These are phyloP conservation scores for Zelonia costaricensis DNA, from an alignment of 208 protist species.

Conservation along the genomic window DNA sequence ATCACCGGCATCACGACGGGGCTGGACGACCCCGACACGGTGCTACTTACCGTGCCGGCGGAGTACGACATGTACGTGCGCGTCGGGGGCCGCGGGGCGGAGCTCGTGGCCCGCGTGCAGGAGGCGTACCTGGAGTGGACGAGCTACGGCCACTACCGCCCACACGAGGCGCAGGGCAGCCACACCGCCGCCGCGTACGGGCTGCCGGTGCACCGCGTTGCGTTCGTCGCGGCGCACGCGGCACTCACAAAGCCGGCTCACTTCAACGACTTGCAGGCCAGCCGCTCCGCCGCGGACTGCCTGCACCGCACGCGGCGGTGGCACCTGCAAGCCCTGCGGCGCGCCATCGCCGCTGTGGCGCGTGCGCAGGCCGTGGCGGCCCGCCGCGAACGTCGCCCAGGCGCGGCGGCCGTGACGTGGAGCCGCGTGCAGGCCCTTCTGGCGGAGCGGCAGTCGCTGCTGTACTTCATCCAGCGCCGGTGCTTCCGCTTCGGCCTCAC, in stretches of 20 bases:
- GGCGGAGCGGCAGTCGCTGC: conserved; percentile 26
- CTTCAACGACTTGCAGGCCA: conserved; percentile 55
- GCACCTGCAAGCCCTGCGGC: conserved; percentile 42
- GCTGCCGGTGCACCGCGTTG: conserved; percentile 34
- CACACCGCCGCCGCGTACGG: conserved; percentile 33
- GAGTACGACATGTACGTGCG: conserved; percentile 78
- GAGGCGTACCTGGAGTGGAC: conserved; percentile 69
- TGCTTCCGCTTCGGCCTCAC: conserved; percentile 56
- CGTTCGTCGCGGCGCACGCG: conserved; percentile 32
- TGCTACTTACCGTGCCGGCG: conserved; percentile 53
- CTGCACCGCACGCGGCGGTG: conserved; percentile 27
- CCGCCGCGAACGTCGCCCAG: conserved; percentile 8
- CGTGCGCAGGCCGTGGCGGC: conserved; percentile 21
- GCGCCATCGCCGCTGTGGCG: conserved; percentile 40
- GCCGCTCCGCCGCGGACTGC: conserved; percentile 37
- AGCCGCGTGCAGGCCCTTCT: conserved; percentile 28
- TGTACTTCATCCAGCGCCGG: conserved; percentile 57
- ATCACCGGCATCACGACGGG: conserved; percentile 41
- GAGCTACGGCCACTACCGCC: conserved; percentile 42
- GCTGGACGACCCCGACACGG: conserved; percentile 41
- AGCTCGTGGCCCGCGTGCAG: conserved; percentile 53
- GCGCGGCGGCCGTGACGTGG: conserved; percentile 24
- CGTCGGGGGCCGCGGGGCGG: conserved; percentile 42
- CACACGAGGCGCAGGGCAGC: conserved; percentile 25
- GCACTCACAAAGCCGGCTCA: conserved; percentile 45